A percentile compares a stretch with the other conserved stretches of the same genome.
Evolutionary conservation across 2,329 filamentous ascomycete genomes (phyloP).

Genomic region (Phaeosphaeriaceae sp.): DNA sequence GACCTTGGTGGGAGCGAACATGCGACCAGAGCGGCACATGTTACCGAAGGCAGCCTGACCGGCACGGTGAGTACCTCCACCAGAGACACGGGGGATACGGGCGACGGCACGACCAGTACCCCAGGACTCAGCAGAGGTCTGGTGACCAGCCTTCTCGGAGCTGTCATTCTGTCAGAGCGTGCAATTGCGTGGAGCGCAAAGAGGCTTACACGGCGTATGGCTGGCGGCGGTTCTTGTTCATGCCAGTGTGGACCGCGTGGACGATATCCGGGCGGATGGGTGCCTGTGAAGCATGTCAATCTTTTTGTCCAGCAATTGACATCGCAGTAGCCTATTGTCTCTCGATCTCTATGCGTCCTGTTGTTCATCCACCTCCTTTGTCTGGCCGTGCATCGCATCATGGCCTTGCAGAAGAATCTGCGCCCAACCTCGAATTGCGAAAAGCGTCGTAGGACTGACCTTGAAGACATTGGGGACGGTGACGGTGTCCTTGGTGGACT

Average conservation of each 20-base stretch:
- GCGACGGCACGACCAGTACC: conserved; percentile 98
- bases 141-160: conserved; percentile 98
- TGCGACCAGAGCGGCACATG: conserved; percentile 99
- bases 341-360: neutral
- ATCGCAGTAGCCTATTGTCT: neutral
- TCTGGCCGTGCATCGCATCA: conserved; percentile 5
- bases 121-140: conserved; percentile 99
- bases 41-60: conserved; percentile 99
- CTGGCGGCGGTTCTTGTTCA: conserved; percentile 99
- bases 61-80: conserved; percentile 99
- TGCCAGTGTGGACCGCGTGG: conserved; percentile 97
- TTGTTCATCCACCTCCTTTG: neutral
- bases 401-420: neutral
- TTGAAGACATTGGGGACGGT: conserved; percentile 96
- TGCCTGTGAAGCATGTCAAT: conserved; percentile 51
- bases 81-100: conserved; percentile 99
- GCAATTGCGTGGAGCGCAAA: conserved; percentile 3
- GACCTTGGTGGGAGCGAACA: conserved; percentile 99
- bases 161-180: conserved; percentile 29
- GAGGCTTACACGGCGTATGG: conserved; percentile 87
- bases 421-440: conserved; percentile 15
- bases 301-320: neutral
- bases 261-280: conserved; percentile 99
- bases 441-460: conserved; percentile 39
- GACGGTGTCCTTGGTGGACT: conserved; percentile 86